These are phyloP conservation scores for Geotrichum reessii DNA, from an alignment of 1,139 yeast species.

Conservation along the genomic window DNA sequence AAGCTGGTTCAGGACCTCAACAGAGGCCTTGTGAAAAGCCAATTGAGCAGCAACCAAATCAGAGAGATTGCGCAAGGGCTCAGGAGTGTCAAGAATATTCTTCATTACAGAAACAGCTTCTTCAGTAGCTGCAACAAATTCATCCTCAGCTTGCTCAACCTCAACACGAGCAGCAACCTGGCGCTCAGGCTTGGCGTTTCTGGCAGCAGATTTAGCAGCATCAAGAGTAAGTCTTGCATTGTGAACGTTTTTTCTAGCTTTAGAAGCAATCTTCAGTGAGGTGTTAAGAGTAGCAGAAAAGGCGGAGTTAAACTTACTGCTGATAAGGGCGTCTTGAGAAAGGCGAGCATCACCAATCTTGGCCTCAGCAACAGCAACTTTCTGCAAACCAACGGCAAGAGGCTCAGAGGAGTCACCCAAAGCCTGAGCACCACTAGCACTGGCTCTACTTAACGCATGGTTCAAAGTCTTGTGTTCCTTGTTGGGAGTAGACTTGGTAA, in stretches of 20 bases:
- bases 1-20: slow-evolving; percentile 61
- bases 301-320: slow-evolving; percentile 63
- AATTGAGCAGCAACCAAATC: slow-evolving; percentile 76
- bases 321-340: slow-evolving; percentile 74
- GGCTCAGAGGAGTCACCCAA: slow-evolving; percentile 39
- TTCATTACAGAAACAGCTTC: slow-evolving; percentile 84
- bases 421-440: slow-evolving; percentile 48
- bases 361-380: slow-evolving; percentile 51
- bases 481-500: slow-evolving; percentile 45
- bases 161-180: slow-evolving; percentile 70
- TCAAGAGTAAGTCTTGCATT: slow-evolving; percentile 76
- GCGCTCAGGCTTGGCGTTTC: slow-evolving; percentile 65
- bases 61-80: slow-evolving; percentile 62
- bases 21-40: slow-evolving; percentile 74
- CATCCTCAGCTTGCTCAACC: slow-evolving; percentile 84
- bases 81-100: slow-evolving; percentile 68
- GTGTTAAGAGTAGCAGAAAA: slow-evolving; percentile 59
- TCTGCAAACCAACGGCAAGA: slow-evolving; percentile 46
- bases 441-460: slow-evolving; percentile 77
- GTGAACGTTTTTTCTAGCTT: slow-evolving; percentile 71
- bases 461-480: slow-evolving; percentile 67
- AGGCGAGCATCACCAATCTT: slow-evolving; percentile 80
- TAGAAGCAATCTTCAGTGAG: slow-evolving; percentile 59
- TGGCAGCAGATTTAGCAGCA: slow-evolving; percentile 65
- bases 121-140: slow-evolving; percentile 84